Evolutionary conservation across 805 yeast species (phyloP), one percentile per base, ranked within the genome.

Genomic region (Suhomyces emberorum): DNA sequence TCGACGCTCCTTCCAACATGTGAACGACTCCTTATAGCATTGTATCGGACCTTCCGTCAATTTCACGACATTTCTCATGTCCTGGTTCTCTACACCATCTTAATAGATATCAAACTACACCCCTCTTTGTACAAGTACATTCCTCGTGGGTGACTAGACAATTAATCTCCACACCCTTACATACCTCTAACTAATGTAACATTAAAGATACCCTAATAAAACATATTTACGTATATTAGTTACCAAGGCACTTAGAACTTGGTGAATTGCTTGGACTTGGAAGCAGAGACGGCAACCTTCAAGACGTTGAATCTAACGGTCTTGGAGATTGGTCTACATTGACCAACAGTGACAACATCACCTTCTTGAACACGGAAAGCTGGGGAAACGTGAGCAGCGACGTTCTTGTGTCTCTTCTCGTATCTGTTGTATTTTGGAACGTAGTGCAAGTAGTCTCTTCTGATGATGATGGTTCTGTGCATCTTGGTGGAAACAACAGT

Each of bases 341-440:
- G 98, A 72, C 99, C 99, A 74, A 93, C 97, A 62, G 96, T 89
- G 65, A 93, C 98, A 56, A 84, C 78, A 70, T 93, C 99, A 82
- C 98, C 99, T 72, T 89, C 98, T 72, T 77, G 77, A 62, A 91
- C 96, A 79, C 99, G 95, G 98, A 93, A 93, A 75, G 98, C 98
- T 77, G 99, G 99, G 56, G 98, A 91, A 65, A 93, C 87, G 80
- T 93, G 99, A 64, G 96, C 99, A 72, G 99, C 95, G 52, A 93
- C 81, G 84, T 93, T 93, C 93, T 93, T 93, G 87, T 93, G 99
- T 81, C 99, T 88, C 87, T 93, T 93, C 81, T 93, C 99, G 87
- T 88, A 93, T 86, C 99, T 89, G 95, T 91, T 93, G 81, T 93
- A 93, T 84, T 93, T 93, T 76, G 98, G 95, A 74, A 93, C 86